Evolutionary conservation across 345 rosid species (phyloP).

Genomic region (Citrus reticulata): DNA sequence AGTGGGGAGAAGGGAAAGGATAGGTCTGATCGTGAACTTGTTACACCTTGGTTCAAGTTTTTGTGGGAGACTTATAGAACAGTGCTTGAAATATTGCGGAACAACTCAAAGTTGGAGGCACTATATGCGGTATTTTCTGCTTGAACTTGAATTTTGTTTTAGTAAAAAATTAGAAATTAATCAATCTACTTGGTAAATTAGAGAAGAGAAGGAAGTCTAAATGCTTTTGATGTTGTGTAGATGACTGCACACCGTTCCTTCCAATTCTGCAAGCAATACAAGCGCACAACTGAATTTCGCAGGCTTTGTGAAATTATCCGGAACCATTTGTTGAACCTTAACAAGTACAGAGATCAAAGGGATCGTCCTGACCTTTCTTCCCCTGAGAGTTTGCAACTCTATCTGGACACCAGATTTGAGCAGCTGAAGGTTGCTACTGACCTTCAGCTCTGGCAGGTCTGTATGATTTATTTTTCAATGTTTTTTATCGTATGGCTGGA

Average conservation of each 20-base stretch:
- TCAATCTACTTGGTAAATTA: background rate
- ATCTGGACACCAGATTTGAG: constrained; percentile 95
- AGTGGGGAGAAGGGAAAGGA: constrained; percentile 99
- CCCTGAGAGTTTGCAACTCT: constrained; percentile 91
- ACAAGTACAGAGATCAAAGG: constrained; percentile 96
- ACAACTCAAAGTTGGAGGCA: constrained; percentile 96
- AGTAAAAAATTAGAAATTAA: background rate
- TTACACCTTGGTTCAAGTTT: constrained; percentile 99
- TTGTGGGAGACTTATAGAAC: constrained; percentile 99
- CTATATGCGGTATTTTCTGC: constrained; percentile 79
- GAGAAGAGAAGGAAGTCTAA: background rate
- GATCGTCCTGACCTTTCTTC: constrained; percentile 96
- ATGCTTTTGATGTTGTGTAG: constrained; percentile 34
- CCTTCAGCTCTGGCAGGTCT: constrained; percentile 94
- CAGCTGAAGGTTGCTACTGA: constrained; percentile 95
- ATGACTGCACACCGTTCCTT: constrained; percentile 98
- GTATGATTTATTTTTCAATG: background rate
- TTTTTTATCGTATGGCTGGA: background rate
- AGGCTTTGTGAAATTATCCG: constrained; percentile 95
- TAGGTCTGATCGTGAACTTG: constrained; percentile 95
- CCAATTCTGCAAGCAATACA: constrained; percentile 97
- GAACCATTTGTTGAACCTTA: constrained; percentile 87
- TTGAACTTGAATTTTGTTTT: background rate
- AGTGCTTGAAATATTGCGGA: constrained; percentile 90
- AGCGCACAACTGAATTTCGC: constrained; percentile 89